Conservation (phyloP, 305 asterid species). For the Petunia hybrid region DNA sequence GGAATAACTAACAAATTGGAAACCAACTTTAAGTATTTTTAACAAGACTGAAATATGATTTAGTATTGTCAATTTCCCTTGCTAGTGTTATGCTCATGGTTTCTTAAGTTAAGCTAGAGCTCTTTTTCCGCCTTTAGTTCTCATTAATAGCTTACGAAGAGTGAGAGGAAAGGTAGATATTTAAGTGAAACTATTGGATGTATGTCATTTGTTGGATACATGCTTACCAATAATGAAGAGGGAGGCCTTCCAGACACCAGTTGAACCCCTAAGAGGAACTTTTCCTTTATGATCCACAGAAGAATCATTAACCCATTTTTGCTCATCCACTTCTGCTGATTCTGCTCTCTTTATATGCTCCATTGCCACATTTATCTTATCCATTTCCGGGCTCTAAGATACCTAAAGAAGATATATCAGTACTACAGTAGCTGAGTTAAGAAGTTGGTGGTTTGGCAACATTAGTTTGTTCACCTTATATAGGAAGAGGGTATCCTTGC, state of each 20-base stretch:
- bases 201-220: not conserved
- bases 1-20: not conserved
- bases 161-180: not conserved
- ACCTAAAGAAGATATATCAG: constrained; percentile 12
- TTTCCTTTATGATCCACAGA: constrained; percentile 75
- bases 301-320: constrained; percentile 75
- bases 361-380: constrained; percentile 14
- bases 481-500: not conserved
- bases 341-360: constrained; percentile 3
- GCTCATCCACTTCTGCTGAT: constrained; percentile 44
- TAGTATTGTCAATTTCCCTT: not conserved
- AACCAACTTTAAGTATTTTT: not conserved
- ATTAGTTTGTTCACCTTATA: not conserved
- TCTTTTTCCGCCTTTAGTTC: not conserved
- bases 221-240: constrained; percentile 70
- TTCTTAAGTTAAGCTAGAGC: not conserved
- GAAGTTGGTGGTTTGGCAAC: not conserved
- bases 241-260: constrained; percentile 92
- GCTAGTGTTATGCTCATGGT: not conserved
- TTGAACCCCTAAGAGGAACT: constrained; percentile 69
- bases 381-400: not conserved
- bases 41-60: not conserved
- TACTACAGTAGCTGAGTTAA: not conserved
- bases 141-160: not conserved
- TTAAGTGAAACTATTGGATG: constrained; percentile 9